Percentiles rank a stretch among this genome's conserved stretches.
Evolutionary conservation across 176 grass and related monocot genomes (phyloP).

Genomic region (Triticum monococcum): DNA sequence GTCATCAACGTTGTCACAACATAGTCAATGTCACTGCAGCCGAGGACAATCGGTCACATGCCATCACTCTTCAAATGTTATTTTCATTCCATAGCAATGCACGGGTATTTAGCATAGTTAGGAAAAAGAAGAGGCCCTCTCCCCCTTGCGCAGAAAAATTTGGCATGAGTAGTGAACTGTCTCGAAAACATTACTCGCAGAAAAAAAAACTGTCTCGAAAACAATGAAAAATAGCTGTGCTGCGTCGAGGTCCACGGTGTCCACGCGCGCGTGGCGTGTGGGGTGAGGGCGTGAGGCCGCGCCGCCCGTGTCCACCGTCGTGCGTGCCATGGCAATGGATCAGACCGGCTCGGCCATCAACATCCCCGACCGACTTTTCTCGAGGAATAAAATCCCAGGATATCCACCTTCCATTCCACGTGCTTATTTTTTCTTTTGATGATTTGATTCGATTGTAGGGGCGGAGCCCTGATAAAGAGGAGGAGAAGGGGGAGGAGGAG

Average conservation of each 20-base stretch:
- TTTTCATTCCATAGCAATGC: no score
- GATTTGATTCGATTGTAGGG: background rate
- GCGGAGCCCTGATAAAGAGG: background rate
- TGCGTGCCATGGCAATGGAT: background rate
- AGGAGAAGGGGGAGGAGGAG: no score
- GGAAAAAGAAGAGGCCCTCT: no score
- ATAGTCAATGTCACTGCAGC: no score
- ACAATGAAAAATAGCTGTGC: background rate
- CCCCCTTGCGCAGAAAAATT: no score
- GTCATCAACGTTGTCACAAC: no score
- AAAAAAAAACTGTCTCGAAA: no score
- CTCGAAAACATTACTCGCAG: no score
- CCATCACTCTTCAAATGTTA: no score
- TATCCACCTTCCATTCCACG: background rate
- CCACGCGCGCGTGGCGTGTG: background rate
- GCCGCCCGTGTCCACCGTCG: background rate
- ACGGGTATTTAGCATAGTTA: no score
- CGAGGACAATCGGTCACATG: no score
- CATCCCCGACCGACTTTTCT: background rate
- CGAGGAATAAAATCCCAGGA: background rate
- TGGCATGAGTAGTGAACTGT: no score
- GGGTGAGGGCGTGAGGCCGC: background rate
- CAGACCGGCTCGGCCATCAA: conserved; percentile 1
- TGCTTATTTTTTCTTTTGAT: background rate
- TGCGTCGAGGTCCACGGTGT: background rate